Conservation (phyloP, 78 protist genomes). For the Monocercomonoides exilis region DNA sequence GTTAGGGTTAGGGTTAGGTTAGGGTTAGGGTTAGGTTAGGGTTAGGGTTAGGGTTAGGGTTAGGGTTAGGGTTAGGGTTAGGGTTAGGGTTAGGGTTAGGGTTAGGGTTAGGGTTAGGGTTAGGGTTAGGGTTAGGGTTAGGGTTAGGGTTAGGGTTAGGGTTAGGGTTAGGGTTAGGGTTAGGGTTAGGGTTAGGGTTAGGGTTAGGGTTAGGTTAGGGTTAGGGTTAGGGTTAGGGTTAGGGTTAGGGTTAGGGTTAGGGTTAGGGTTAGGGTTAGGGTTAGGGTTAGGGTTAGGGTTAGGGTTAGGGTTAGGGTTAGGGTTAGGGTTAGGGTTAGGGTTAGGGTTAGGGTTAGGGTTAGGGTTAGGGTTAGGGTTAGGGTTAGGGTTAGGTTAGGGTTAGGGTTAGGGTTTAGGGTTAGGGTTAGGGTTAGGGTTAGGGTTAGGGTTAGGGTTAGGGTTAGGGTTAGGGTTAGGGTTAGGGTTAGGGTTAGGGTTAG, state of each 20-base stretch:
- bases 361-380: conserved; percentile 6
- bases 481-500: conserved; percentile 6
- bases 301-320: conserved; percentile 8
- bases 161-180: not conserved
- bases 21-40: too few species aligned
- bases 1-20: too few species aligned
- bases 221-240: conserved; percentile 8
- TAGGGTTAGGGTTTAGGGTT: not conserved
- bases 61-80: not conserved
- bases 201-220: too few species aligned
- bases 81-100: not conserved
- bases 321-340: conserved; percentile 9
- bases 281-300: conserved; percentile 7
- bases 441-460: not conserved
- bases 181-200: conserved; percentile 7
- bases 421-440: not conserved
- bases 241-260: conserved; percentile 8
- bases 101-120: conserved; percentile 8
- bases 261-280: conserved; percentile 9
- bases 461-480: not conserved
- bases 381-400: too few species aligned
- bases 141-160: not conserved
- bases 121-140: conserved; percentile 7
- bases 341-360: conserved; percentile 7
- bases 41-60: too few species aligned